Percentiles rank a stretch among this genome's conserved stretches.
Conservation (phyloP, 108 stramenopile species). For the Hondaea fermentalgiana region DNA sequence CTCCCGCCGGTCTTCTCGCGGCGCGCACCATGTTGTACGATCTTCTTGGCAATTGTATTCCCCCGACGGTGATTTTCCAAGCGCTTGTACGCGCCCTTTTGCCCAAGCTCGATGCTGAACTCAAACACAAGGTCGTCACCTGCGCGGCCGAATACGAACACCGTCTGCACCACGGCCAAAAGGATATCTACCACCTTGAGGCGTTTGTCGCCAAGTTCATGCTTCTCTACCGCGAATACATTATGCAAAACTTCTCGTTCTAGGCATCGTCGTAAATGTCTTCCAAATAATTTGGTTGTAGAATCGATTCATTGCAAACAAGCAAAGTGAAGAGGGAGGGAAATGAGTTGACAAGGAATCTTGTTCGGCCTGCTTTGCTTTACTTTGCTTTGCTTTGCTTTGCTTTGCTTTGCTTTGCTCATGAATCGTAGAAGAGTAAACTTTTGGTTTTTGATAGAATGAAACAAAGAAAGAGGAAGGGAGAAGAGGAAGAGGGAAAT, state of each 20-base stretch:
- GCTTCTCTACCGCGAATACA: slow-evolving; percentile 29
- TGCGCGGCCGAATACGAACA: slow-evolving; percentile 97
- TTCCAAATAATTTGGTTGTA: no score
- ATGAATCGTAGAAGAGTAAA: neutral
- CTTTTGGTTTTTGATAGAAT: neutral
- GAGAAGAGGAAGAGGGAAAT: no score
- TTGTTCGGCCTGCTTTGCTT: neutral
- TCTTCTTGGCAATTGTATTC: slow-evolving; percentile 91
- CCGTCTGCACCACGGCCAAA: slow-evolving; percentile 75
- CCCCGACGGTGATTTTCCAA: slow-evolving; percentile 81
- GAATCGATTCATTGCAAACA: neutral
- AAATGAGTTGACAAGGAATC: neutral
- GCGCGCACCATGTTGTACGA: slow-evolving; percentile 87
- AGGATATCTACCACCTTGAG: slow-evolving; percentile 97
- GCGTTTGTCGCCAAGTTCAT: slow-evolving; percentile 96
- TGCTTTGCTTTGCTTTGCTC: no score
- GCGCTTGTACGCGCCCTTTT: slow-evolving; percentile 73
- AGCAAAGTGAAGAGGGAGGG: neutral
- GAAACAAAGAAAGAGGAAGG: no score
- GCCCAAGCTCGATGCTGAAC: slow-evolving; percentile 65
- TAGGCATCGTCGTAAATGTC: neutral
- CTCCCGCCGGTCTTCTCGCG: slow-evolving; percentile 16
- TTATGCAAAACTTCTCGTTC: neutral
- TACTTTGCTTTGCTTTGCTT: no score
- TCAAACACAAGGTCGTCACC: slow-evolving; percentile 74